Evolutionary conservation across 1,139 yeast genomes (phyloP).

Genomic region (Yamadazyma dushanensis): DNA sequence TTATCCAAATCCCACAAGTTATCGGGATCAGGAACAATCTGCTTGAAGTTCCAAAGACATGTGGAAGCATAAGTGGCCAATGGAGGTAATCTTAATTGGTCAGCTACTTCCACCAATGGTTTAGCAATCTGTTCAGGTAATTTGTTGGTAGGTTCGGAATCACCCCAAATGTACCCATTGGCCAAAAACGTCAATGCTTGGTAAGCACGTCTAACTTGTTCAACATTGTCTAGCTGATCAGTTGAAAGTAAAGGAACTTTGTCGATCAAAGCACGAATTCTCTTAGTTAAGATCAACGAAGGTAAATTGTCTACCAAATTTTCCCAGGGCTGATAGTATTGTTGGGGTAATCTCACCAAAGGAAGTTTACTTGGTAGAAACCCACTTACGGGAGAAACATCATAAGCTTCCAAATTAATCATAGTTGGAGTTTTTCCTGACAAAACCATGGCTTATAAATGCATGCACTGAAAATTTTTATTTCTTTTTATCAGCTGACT

Average conservation of each 20-base stretch:
- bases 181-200: slow-evolving; percentile 74
- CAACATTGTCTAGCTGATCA: slow-evolving; percentile 39
- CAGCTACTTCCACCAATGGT: slow-evolving; percentile 65
- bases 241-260: slow-evolving; percentile 54
- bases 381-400: slow-evolving; percentile 68
- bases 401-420: slow-evolving; percentile 55
- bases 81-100: slow-evolving; percentile 74
- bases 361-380: slow-evolving; percentile 77
- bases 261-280: slow-evolving; percentile 61
- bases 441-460: too few species aligned
- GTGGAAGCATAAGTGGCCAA: slow-evolving; percentile 85
- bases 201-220: slow-evolving; percentile 76
- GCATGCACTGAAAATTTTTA: neutral
- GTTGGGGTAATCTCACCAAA: slow-evolving; percentile 54
- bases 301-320: slow-evolving; percentile 64
- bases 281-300: slow-evolving; percentile 64
- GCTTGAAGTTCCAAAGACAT: slow-evolving; percentile 84
- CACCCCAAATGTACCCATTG: slow-evolving; percentile 90
- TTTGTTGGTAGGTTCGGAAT: slow-evolving; percentile 62
- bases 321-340: slow-evolving; percentile 81
- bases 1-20: slow-evolving; percentile 57
- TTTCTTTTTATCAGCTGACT: slow-evolving; percentile 1
- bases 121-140: slow-evolving; percentile 68
- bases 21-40: slow-evolving; percentile 51
- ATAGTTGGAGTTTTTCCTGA: slow-evolving; percentile 5